phyloP scores from a whole-genome alignment of 2,329 filamentous ascomycete species.

The Aspergillus uvarum region DNA sequence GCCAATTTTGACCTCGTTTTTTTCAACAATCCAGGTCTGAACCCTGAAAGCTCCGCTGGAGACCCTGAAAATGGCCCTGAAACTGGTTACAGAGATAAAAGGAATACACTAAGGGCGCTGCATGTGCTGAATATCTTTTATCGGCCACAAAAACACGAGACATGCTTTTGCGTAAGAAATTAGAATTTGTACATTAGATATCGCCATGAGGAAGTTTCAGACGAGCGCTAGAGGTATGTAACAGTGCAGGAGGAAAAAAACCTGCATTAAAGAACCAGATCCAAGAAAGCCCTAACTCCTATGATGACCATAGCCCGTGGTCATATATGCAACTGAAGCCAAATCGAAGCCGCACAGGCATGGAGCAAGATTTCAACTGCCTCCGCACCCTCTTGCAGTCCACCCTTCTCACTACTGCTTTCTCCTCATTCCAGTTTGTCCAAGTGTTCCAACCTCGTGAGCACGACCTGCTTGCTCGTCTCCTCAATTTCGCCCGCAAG shows the following conservation, averaged over 20 bases:
- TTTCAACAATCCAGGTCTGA: not conserved
- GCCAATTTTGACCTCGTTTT: not conserved
- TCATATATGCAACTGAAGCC: slow-evolving; percentile 20
- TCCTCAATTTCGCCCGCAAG: slow-evolving; percentile 97
- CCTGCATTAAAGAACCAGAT: slow-evolving; percentile 5
- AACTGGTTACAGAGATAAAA: not conserved
- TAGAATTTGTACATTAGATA: slow-evolving; percentile 1
- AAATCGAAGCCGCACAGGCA: not conserved
- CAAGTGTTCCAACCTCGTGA: slow-evolving; percentile 89
- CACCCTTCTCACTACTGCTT: not conserved
- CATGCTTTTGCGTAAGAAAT: slow-evolving; percentile 7
- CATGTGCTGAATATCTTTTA: not conserved
- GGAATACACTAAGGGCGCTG: not conserved
- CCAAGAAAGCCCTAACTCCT: slow-evolving; percentile 22
- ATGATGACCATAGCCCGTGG: slow-evolving; percentile 19
- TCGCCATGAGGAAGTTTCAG: not conserved
- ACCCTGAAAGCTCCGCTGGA: not conserved
- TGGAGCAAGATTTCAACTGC: not conserved
- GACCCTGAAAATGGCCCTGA: not conserved
- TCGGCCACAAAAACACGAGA: not conserved
- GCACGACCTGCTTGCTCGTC: slow-evolving; percentile 95
- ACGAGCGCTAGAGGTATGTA: slow-evolving; percentile 5
- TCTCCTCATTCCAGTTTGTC: slow-evolving; percentile 81
- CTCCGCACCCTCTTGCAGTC: not conserved
- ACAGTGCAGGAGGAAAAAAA: slow-evolving; percentile 2